phyloP scores from a whole-genome alignment of 2,329 filamentous ascomycete species.

The Diaporthe sp. region DNA sequence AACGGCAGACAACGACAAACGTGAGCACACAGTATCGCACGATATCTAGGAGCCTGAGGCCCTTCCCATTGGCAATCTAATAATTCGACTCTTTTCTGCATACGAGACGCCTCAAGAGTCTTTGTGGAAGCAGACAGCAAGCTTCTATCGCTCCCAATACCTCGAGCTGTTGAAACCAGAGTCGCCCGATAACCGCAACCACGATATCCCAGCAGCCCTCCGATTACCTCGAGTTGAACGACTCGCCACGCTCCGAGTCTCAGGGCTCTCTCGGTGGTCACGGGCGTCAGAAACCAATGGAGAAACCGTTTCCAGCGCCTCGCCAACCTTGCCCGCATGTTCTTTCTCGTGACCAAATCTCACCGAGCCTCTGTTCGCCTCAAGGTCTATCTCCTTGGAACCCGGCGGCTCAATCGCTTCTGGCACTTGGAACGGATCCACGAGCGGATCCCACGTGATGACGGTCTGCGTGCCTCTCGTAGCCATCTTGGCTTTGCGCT shows the following conservation, averaged over 20 bases:
- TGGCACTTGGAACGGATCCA: conserved; percentile 4
- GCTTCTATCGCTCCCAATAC: conserved; percentile 3
- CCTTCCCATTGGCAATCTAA: background rate
- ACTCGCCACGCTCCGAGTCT: conserved; percentile 4
- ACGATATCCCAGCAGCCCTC: conserved; percentile 10
- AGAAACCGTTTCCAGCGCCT: background rate
- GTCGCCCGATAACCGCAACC: conserved; percentile 4
- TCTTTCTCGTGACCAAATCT: background rate
- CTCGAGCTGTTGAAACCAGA: conserved; percentile 17
- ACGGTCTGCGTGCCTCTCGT: background rate
- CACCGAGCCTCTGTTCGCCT: background rate
- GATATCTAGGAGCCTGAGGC: too few species aligned
- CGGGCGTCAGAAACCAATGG: background rate
- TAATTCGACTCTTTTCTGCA: too few species aligned
- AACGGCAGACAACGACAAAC: background rate
- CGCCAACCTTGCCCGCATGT: background rate
- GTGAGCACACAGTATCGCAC: too few species aligned
- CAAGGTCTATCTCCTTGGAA: background rate
- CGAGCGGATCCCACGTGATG: conserved; percentile 3
- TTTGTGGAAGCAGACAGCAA: background rate
- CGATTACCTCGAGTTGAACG: conserved; percentile 6
- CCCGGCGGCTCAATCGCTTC: background rate
- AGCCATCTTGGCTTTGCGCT: background rate
- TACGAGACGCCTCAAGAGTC: background rate
- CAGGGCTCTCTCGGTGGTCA: background rate